Conservation (phyloP, 345 rosid genomes). For the Eucalyptus cloeziana region DNA sequence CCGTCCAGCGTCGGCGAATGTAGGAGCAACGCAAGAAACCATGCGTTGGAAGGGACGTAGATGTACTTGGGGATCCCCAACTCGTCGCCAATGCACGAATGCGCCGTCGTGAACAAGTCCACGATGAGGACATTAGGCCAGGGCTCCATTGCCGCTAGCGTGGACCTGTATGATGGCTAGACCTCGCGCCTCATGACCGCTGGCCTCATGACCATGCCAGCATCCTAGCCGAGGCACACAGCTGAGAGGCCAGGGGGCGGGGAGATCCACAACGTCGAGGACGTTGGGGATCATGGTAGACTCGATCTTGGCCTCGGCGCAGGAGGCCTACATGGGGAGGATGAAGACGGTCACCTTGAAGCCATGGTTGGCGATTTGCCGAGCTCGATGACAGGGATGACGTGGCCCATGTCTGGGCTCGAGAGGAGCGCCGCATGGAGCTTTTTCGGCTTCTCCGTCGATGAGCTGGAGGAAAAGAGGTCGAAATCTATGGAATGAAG, state of each 20-base stretch:
- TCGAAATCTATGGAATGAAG: background rate
- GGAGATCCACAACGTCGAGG: constrained; percentile 14
- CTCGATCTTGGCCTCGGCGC: background rate
- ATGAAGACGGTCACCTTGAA: background rate
- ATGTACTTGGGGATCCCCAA: background rate
- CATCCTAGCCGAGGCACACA: constrained; percentile 27
- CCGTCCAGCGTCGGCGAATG: constrained; percentile 18
- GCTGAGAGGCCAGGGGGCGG: constrained; percentile 9
- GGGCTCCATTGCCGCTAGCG: background rate
- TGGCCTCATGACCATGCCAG: constrained; percentile 10
- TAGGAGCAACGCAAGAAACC: background rate
- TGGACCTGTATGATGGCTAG: background rate
- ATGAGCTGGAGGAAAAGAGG: background rate
- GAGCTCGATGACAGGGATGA: background rate
- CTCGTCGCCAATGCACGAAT: background rate
- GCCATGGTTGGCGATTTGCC: background rate
- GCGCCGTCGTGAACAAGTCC: background rate
- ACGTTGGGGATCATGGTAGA: constrained; percentile 1
- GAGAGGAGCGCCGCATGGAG: background rate
- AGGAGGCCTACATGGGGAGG: background rate
- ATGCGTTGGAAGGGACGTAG: background rate
- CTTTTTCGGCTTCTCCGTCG: background rate
- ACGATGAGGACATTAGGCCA: background rate
- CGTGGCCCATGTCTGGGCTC: background rate
- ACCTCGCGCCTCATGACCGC: background rate